phyloP scores from a whole-genome alignment of 106 monocot species.

The Dioscorea dumetorum region DNA sequence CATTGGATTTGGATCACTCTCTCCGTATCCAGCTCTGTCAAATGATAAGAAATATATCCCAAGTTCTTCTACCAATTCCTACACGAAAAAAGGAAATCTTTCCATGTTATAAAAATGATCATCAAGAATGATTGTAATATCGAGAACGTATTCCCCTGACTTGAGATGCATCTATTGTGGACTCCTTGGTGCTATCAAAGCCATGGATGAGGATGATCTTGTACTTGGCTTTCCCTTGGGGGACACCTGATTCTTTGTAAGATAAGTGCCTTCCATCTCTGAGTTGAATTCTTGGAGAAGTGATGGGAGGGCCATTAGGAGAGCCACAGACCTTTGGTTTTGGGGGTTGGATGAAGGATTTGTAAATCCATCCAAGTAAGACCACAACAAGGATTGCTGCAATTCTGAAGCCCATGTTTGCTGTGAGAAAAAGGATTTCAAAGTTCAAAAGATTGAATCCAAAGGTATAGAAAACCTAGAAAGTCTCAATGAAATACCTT shows the following conservation, averaged over 20 bases:
- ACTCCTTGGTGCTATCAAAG: conserved; percentile 26
- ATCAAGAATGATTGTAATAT: too few species aligned
- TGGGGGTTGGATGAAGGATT: conserved; percentile 20
- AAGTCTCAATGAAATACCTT: too few species aligned
- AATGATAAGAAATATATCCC: conserved; percentile 31
- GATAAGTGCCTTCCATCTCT: conserved; percentile 43
- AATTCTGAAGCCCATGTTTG: too few species aligned
- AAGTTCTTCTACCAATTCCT: conserved; percentile 40
- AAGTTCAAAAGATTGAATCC: too few species aligned
- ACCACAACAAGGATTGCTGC: too few species aligned
- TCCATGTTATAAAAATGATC: too few species aligned
- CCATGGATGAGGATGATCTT: conserved; percentile 38
- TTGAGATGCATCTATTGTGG: conserved; percentile 12
- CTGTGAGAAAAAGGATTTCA: too few species aligned
- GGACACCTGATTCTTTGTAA: conserved; percentile 40
- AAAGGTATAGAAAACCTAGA: too few species aligned
- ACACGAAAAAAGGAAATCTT: not conserved
- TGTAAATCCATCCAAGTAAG: too few species aligned
- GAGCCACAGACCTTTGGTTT: conserved; percentile 32
- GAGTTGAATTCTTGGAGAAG: conserved; percentile 33
- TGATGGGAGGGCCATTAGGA: conserved; percentile 32
- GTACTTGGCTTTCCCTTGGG: conserved; percentile 30
- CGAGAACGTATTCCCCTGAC: not conserved
- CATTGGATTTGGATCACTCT: conserved; percentile 49
- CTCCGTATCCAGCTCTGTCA: conserved; percentile 56